Evolutionary conservation across 2,329 filamentous ascomycete genomes (phyloP).

Genomic region (Verticillium isaacii): DNA sequence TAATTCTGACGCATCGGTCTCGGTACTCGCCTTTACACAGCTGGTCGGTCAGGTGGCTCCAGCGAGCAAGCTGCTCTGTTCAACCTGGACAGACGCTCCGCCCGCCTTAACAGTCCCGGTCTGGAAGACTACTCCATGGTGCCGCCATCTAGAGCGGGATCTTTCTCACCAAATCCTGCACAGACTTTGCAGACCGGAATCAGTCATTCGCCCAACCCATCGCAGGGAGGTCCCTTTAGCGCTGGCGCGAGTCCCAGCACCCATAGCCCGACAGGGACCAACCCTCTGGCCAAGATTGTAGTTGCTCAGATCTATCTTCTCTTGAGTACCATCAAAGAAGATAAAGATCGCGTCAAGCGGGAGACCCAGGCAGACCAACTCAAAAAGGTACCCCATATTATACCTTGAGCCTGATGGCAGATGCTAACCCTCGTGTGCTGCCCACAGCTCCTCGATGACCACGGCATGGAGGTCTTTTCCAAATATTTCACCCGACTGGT

Average conservation of each 20-base stretch:
- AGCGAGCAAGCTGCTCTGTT: slow-evolving; percentile 8
- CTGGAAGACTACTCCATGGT: slow-evolving; percentile 39
- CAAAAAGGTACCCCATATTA: slow-evolving; percentile 63
- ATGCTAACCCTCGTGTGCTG: not conserved
- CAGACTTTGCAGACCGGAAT: slow-evolving; percentile 53
- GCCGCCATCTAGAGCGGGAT: slow-evolving; percentile 58
- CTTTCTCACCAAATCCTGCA: slow-evolving; percentile 58
- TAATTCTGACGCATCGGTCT: not conserved
- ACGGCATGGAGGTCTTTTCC: slow-evolving; percentile 98
- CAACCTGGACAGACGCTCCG: slow-evolving; percentile 9
- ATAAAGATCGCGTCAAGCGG: slow-evolving; percentile 87
- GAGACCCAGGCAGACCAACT: slow-evolving; percentile 88
- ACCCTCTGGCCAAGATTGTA: slow-evolving; percentile 83
- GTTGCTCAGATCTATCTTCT: slow-evolving; percentile 93
- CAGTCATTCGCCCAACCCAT: slow-evolving; percentile 52
- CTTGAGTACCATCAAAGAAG: slow-evolving; percentile 90
- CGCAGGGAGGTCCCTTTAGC: slow-evolving; percentile 52
- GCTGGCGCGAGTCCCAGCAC: slow-evolving; percentile 58
- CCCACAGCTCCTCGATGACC: slow-evolving; percentile 83
- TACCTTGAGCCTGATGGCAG: not conserved
- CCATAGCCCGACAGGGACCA: slow-evolving; percentile 57
- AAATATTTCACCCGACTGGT: slow-evolving; percentile 94
- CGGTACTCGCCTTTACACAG: not conserved
- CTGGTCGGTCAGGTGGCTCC: not conserved
- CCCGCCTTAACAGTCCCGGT: slow-evolving; percentile 3